phyloP scores from a whole-genome alignment of 192 early-diverging fungal species.

The Geranomyces michiganensis region DNA sequence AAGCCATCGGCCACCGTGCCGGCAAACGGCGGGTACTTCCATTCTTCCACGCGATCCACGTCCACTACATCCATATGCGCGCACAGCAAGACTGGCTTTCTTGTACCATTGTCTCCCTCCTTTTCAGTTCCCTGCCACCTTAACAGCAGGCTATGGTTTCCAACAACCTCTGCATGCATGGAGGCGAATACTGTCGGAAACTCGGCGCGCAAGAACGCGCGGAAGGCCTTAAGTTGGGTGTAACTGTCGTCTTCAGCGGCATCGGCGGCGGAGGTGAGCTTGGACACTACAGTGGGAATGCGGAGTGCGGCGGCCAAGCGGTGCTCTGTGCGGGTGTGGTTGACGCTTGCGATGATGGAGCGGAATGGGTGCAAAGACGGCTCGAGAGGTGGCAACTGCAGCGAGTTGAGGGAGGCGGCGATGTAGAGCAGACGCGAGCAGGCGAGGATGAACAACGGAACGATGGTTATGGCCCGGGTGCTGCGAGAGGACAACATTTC shows the following conservation, averaged over 20 bases:
- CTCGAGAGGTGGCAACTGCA: too few relatives aligned
- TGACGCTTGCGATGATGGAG: neutral
- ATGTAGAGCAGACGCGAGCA: too few relatives aligned
- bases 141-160: constrained; percentile 39
- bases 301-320: constrained; percentile 2
- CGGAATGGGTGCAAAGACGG: neutral
- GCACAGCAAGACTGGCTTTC: constrained; percentile 37
- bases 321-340: neutral
- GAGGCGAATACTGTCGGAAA: constrained; percentile 32
- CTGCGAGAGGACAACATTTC: too few relatives aligned
- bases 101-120: constrained; percentile 16
- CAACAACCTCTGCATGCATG: constrained; percentile 40
- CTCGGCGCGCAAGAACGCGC: neutral
- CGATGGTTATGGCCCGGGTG: too few relatives aligned
- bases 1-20: constrained; percentile 40
- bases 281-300: too few relatives aligned
- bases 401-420: too few relatives aligned
- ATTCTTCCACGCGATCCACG: constrained; percentile 40
- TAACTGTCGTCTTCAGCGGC: neutral
- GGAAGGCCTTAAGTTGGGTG: neutral
- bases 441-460: too few relatives aligned
- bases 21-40: constrained; percentile 47
- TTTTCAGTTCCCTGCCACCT: constrained; percentile 46
- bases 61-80: constrained; percentile 54
- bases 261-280: too few relatives aligned